Evolutionary conservation across 169 alveolate genomes (phyloP).

Genomic region (Plasmodium fragile): DNA sequence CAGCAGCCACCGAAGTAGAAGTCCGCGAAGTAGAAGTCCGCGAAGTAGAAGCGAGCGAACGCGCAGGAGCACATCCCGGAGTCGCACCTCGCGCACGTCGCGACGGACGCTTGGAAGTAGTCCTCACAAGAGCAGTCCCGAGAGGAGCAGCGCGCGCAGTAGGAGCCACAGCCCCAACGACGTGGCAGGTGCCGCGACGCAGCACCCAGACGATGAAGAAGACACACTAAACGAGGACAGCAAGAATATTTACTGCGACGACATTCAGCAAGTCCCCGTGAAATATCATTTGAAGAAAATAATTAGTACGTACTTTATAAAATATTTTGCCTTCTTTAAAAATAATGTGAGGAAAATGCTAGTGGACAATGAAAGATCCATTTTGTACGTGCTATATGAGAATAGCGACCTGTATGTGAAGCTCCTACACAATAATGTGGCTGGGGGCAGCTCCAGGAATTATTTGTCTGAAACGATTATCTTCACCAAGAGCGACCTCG

Average conservation of each 20-base stretch:
- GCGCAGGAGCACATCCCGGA: background rate
- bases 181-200: background rate
- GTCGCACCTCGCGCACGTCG: background rate
- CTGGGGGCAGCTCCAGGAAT: background rate
- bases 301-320: constrained; percentile 26
- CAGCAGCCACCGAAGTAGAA: background rate
- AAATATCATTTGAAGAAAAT: constrained; percentile 58
- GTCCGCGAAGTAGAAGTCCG: background rate
- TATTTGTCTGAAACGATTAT: constrained; percentile 52
- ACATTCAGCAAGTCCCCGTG: constrained; percentile 25
- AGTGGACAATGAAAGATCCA: constrained; percentile 70
- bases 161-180: background rate
- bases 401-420: constrained; percentile 59
- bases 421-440: background rate
- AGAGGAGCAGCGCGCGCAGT: background rate
- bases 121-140: background rate
- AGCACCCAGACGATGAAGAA: background rate
- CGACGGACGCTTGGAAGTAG: background rate
- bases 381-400: constrained; percentile 42
- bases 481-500: constrained; percentile 25
- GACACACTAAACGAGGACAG: background rate
- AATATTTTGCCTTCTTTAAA: constrained; percentile 37
- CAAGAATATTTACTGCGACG: constrained; percentile 66
- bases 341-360: constrained; percentile 45
- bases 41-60: background rate